Conservation (phyloP, 2,329 filamentous ascomycete genomes). For the Pseudogymnoascus sp. region DNA sequence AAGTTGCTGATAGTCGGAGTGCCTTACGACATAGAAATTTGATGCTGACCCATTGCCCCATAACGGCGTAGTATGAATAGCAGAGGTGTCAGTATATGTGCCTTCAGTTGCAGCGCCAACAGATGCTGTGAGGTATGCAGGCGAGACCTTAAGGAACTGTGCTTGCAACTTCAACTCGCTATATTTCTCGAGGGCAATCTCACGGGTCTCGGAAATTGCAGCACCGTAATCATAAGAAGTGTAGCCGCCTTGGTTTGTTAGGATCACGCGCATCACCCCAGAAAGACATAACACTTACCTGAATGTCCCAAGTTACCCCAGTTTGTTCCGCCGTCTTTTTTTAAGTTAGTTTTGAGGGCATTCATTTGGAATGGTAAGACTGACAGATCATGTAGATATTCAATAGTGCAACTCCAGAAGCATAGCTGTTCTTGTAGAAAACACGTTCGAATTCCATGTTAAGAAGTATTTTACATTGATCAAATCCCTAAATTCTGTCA, state of each 20-base stretch:
- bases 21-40: conserved; percentile 61
- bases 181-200: conserved; percentile 66
- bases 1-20: conserved; percentile 55
- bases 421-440: conserved; percentile 70
- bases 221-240: conserved; percentile 53
- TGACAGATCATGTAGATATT: conserved; percentile 64
- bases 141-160: conserved; percentile 67
- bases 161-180: conserved; percentile 69
- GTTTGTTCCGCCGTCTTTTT: conserved; percentile 61
- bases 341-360: too few relatives aligned
- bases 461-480: conserved; percentile 56
- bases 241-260: conserved; percentile 45
- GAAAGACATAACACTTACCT: neutral
- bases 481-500: conserved; percentile 45
- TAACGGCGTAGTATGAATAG: conserved; percentile 49
- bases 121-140: conserved; percentile 56
- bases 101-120: conserved; percentile 41
- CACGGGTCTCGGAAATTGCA: conserved; percentile 61
- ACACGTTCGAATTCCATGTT: conserved; percentile 70
- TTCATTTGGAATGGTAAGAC: neutral
- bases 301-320: conserved; percentile 73
- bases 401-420: conserved; percentile 58
- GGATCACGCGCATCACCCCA: too few relatives aligned
- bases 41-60: conserved; percentile 44
- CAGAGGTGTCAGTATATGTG: conserved; percentile 45